Evolutionary conservation across 176 grass and related monocot genomes (phyloP).

Genomic region (Aegilops speltoides): DNA sequence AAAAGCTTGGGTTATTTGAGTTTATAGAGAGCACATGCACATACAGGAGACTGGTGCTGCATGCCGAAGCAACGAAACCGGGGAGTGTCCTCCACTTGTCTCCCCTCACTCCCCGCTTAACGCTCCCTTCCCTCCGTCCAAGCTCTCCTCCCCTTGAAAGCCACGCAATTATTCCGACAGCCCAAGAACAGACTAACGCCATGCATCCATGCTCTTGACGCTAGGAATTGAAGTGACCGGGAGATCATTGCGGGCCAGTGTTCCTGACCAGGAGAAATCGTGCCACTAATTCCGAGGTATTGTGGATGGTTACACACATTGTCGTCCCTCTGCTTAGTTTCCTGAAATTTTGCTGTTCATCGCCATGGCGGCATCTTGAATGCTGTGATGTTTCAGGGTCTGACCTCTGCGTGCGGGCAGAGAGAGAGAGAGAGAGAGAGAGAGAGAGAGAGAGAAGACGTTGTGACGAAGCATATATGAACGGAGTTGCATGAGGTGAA

Average conservation of each 20-base stretch:
- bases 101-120: conserved; percentile 42
- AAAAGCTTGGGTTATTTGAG: neutral
- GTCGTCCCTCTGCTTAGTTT: neutral
- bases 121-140: conserved; percentile 51
- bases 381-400: neutral
- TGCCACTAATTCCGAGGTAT: neutral
- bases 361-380: neutral
- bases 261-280: neutral
- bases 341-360: neutral
- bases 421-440: neutral
- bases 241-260: neutral
- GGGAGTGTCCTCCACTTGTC: conserved; percentile 14
- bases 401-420: neutral
- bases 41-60: neutral
- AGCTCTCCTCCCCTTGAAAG: conserved; percentile 27
- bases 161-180: neutral
- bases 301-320: too few relatives aligned
- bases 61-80: conserved; percentile 42
- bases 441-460: neutral
- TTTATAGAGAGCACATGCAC: neutral
- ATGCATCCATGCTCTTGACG: neutral
- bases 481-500: conserved; percentile 22
- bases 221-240: neutral
- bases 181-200: neutral
- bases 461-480: neutral